Evolutionary conservation across 257 asterid species (phyloP).

Genomic region (Capsicum rhomboideum): DNA sequence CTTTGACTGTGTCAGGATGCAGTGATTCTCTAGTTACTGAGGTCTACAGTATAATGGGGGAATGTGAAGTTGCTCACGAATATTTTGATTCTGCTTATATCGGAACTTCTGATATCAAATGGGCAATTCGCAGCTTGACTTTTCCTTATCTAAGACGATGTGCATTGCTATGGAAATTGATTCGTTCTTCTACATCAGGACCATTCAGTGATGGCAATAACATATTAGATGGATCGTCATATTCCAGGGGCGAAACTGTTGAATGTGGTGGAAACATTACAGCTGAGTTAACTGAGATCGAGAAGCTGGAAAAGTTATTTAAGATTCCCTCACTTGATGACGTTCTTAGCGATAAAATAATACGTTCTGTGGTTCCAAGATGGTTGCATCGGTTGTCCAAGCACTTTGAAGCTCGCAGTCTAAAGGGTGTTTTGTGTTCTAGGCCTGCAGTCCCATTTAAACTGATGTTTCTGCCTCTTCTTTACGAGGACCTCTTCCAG

Average conservation of each 20-base stretch:
- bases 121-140: constrained; percentile 56
- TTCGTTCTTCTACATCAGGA: too few species aligned
- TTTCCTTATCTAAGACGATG: constrained; percentile 83
- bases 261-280: neutral
- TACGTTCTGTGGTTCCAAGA: constrained; percentile 39
- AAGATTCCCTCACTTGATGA: constrained; percentile 56
- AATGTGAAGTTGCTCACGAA: constrained; percentile 36
- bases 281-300: constrained; percentile 60
- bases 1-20: constrained; percentile 25
- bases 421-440: constrained; percentile 32
- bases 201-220: constrained; percentile 50
- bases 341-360: constrained; percentile 40
- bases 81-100: constrained; percentile 44
- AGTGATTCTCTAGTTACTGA: constrained; percentile 55
- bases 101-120: constrained; percentile 36
- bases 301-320: too few species aligned
- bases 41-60: constrained; percentile 34
- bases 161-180: too few species aligned
- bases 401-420: constrained; percentile 31
- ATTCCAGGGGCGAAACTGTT: constrained; percentile 20
- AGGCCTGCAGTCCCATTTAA: constrained; percentile 63
- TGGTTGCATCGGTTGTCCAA: constrained; percentile 57
- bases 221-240: constrained; percentile 27
- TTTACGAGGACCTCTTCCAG: too few species aligned
- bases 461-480: too few species aligned